Conservation (phyloP, 768 basidiomycete species). For the Suillus discolor region DNA sequence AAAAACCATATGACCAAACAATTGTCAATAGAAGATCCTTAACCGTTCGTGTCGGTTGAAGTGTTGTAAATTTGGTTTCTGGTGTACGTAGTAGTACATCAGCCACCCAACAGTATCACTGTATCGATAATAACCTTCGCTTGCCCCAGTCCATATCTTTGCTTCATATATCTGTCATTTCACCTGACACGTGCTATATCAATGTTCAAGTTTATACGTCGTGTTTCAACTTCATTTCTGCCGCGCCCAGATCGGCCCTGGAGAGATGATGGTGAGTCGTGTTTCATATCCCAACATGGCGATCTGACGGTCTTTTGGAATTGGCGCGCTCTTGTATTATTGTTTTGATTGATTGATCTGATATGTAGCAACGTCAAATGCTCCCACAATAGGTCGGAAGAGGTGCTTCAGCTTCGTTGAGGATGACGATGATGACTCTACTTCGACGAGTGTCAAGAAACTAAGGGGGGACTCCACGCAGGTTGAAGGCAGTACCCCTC, state of each 20-base stretch:
- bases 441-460: conserved; percentile 35
- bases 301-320: conserved; percentile 8
- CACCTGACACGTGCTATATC: background rate
- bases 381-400: conserved; percentile 68
- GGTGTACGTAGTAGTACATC: conserved; percentile 5
- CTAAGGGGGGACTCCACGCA: conserved; percentile 44
- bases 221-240: conserved; percentile 69
- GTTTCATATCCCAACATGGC: conserved; percentile 15
- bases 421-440: conserved; percentile 40
- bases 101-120: background rate
- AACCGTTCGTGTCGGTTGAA: conserved; percentile 4
- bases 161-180: conserved; percentile 1
- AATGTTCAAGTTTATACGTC: conserved; percentile 72
- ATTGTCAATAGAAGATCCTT: conserved; percentile 20
- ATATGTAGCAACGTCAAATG: conserved; percentile 67
- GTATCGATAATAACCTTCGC: conserved; percentile 2
- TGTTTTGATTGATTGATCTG: conserved; percentile 13
- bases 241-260: conserved; percentile 75
- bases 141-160: conserved; percentile 1
- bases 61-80: background rate
- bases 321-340: conserved; percentile 18
- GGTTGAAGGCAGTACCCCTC: conserved; percentile 29
- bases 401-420: conserved; percentile 57
- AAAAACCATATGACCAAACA: conserved; percentile 23
- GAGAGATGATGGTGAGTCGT: conserved; percentile 70